Base-by-base conservation (phyloP, 768 basidiomycete species). In the Gloeopeniophorella convolvens region DNA sequence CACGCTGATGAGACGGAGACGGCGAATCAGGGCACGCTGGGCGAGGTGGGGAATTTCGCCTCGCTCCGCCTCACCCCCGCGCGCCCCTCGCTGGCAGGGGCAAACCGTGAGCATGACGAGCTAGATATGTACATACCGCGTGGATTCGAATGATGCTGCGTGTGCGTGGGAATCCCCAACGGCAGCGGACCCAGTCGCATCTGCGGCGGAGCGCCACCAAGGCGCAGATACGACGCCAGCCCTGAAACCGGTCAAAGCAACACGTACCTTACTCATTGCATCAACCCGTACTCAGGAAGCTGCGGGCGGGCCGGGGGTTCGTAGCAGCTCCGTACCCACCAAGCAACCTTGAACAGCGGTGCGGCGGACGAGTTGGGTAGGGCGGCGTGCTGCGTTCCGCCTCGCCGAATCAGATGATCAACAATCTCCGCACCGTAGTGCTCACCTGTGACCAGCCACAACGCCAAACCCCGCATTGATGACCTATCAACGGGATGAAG, bases 381-480 rank as follows among this genome's bases (percentile, higher is more conserved):
- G 32, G 32, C 4, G 10, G n/a, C 33, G 11, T 26, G 18, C 4
- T 24, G 27, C 13, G 15, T 8, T 27, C 34, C 9, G 15, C 8
- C 23, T 23, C 26, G 10, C 21, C 31, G 16, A 15, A 8, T 34
- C 16, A 13, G 51, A 20, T 26, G 41, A 37, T 42, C 34, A 42
- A 35, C 16, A 18, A 33, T 45, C 23, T 41, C 40, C 33, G 41
- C 41, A 31, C 34, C 20, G 35, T 48, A 12, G 15, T 32, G 12
- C 18, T 32, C 18, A 45, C n/a, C n/a, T n/a, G n/a, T 37, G 46
- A 48, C 41, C 32, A 30, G 24, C 24, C 3, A 43, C 6, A 42
- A 28, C 21, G 41, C 27, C 18, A 44, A 45, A 37, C 15, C 30
- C 35, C 46, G 47, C 31, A 36, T 26, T n/a, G 52, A 54, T 54